These are phyloP conservation scores for Anacardium occidentale DNA, from an alignment of 345 rosid genomes.

Conservation along the genomic window DNA sequence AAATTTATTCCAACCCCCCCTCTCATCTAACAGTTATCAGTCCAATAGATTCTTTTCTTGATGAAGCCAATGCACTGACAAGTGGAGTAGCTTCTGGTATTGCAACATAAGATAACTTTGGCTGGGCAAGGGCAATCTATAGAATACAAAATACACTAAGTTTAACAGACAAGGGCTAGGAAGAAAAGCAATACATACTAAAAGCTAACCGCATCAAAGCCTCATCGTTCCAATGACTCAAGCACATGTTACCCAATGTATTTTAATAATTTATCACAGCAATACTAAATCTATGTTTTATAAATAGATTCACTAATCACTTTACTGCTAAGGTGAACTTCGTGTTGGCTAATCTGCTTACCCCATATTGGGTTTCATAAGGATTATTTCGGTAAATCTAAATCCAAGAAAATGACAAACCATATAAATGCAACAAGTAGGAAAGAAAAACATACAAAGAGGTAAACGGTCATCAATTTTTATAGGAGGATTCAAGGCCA, in stretches of 20 bases:
- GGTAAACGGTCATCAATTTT: conserved; percentile 51
- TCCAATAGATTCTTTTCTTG: conserved; percentile 51
- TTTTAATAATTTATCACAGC: neutral
- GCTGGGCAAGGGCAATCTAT: conserved; percentile 59
- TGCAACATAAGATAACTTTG: conserved; percentile 72
- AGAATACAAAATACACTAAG: conserved; percentile 11
- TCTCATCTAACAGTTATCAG: conserved; percentile 77
- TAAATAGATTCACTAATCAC: neutral
- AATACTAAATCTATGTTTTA: neutral
- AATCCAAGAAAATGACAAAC: conserved; percentile 10
- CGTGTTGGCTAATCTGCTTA: neutral
- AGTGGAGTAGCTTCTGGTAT: conserved; percentile 80
- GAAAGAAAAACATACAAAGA: conserved; percentile 47
- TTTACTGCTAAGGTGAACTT: no score
- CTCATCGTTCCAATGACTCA: neutral
- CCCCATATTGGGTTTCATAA: neutral
- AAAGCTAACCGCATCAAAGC: neutral
- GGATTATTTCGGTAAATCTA: neutral
- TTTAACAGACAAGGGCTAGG: conserved; percentile 1
- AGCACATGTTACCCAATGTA: neutral
- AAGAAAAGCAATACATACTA: neutral
- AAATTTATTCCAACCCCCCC: conserved; percentile 59
- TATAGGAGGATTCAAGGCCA: conserved; percentile 65
- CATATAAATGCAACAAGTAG: conserved; percentile 6
- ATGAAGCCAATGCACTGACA: conserved; percentile 45